A percentile compares a stretch with the other conserved stretches of the same genome.
phyloP scores from a whole-genome alignment of 2,329 filamentous ascomycete species.

The Arthrobotrys pseudoclavata region DNA sequence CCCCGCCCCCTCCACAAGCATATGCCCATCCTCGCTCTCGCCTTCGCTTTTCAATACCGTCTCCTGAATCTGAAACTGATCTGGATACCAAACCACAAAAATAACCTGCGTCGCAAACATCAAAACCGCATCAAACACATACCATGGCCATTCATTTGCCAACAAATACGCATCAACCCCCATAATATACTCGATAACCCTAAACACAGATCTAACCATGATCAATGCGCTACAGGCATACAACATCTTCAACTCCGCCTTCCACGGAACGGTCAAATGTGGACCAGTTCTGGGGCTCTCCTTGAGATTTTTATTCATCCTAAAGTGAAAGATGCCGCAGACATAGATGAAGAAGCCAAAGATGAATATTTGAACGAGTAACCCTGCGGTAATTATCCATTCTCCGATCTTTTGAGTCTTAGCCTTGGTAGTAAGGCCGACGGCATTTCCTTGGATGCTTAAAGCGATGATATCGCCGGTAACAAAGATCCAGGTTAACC shows the following conservation, averaged over 20 bases:
- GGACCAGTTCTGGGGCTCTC: background rate
- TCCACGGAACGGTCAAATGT: conserved; percentile 36
- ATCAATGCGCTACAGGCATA: conserved; percentile 69
- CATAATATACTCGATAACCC: conserved; percentile 69
- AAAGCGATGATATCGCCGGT: conserved; percentile 71
- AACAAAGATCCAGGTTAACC: conserved; percentile 72
- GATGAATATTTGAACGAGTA: conserved; percentile 72
- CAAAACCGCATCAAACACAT: conserved; percentile 69
- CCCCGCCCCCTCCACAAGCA: background rate
- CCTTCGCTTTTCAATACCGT: background rate
- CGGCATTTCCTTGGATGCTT: conserved; percentile 68
- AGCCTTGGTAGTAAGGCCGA: conserved; percentile 65
- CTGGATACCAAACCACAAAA: conserved; percentile 66
- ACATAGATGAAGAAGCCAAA: conserved; percentile 72
- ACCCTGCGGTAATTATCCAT: conserved; percentile 71
- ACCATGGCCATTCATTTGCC: conserved; percentile 68
- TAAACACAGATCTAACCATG: conserved; percentile 69
- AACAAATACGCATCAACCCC: conserved; percentile 69
- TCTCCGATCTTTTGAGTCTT: conserved; percentile 66
- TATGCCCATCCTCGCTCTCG: conserved; percentile 2
- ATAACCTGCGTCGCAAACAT: conserved; percentile 68
- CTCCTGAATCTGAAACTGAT: conserved; percentile 16
- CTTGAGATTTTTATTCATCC: conserved; percentile 20
- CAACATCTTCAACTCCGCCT: conserved; percentile 63
- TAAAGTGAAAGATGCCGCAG: conserved; percentile 69